A percentile compares a stretch with the other conserved stretches of the same genome.
phyloP scores from a whole-genome alignment of 768 basidiomycete genomes.

The Phaeolepiota aurea region DNA sequence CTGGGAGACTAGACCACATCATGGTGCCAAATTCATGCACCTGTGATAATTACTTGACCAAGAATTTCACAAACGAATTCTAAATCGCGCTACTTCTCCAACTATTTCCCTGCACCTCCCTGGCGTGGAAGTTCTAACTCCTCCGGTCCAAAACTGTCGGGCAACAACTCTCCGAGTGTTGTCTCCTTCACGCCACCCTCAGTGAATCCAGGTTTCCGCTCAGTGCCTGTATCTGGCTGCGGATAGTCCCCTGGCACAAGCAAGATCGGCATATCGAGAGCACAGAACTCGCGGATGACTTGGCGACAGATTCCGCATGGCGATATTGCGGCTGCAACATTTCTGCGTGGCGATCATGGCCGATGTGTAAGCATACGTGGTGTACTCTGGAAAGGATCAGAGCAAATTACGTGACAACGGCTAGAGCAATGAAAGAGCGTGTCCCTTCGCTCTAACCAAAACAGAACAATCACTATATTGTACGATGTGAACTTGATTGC shows the following conservation, averaged over 20 bases:
- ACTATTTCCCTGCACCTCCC: too few relatives aligned
- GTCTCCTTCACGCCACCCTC: slow-evolving; percentile 53
- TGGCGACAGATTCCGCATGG: slow-evolving; percentile 96
- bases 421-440: slow-evolving; percentile 62
- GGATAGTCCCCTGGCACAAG: slow-evolving; percentile 64
- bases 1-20: too few relatives aligned
- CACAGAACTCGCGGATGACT: slow-evolving; percentile 81
- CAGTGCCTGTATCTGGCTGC: slow-evolving; percentile 23
- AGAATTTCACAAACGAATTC: too few relatives aligned
- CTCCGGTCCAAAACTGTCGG: slow-evolving; percentile 85
- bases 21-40: too few relatives aligned
- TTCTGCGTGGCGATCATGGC: too few relatives aligned
- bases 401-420: slow-evolving; percentile 73
- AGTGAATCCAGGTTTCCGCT: slow-evolving; percentile 26
- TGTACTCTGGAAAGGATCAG: too few relatives aligned
- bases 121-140: slow-evolving; percentile 58
- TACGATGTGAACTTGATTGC: not conserved
- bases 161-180: slow-evolving; percentile 68
- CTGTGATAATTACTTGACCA: too few relatives aligned
- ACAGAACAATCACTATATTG: not conserved
- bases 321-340: slow-evolving; percentile 58
- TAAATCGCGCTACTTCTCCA: too few relatives aligned
- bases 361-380: too few relatives aligned
- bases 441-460: slow-evolving; percentile 69
- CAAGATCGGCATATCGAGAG: slow-evolving; percentile 59